Percentiles rank a stretch among this genome's conserved stretches.
Evolutionary conservation across 257 asterid species (phyloP).

Genomic region (Galeopsis tetrahit): DNA sequence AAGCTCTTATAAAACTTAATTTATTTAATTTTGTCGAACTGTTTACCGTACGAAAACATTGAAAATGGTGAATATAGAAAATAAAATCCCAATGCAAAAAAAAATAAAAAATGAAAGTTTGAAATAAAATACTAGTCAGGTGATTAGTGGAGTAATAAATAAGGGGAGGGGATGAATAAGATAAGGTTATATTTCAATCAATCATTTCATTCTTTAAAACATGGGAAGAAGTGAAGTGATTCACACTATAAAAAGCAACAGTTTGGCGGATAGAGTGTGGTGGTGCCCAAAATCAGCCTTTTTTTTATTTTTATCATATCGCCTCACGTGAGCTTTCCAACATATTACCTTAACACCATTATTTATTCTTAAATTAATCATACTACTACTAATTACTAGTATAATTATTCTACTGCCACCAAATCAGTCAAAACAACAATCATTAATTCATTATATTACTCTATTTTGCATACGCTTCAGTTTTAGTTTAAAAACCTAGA

Average conservation of each 20-base stretch:
- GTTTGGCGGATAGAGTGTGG: conserved; percentile 52
- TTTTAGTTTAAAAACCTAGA: too few species aligned
- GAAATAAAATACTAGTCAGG: background rate
- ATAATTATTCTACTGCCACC: background rate
- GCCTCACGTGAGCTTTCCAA: conserved; percentile 42
- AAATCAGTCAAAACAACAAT: background rate
- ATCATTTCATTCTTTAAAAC: conserved; percentile 49
- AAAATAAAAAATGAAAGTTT: too few species aligned
- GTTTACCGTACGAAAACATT: too few species aligned
- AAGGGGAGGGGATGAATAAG: conserved; percentile 14
- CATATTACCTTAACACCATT: background rate
- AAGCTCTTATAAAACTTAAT: too few species aligned
- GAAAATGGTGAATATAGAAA: too few species aligned
- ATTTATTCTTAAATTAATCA: background rate
- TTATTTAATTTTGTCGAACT: too few species aligned
- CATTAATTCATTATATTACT: background rate
- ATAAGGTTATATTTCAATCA: conserved; percentile 48
- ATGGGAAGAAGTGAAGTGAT: conserved; percentile 45
- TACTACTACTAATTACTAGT: background rate
- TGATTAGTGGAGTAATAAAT: background rate
- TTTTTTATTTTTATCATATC: conserved; percentile 12
- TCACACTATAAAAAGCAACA: conserved; percentile 51
- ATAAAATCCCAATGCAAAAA: background rate
- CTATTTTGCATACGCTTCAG: too few species aligned
- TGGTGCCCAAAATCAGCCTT: conserved; percentile 34